Base-by-base conservation (phyloP, 1,139 yeast genomes). In the Yamadazyma spencermartinsiae region DNA sequence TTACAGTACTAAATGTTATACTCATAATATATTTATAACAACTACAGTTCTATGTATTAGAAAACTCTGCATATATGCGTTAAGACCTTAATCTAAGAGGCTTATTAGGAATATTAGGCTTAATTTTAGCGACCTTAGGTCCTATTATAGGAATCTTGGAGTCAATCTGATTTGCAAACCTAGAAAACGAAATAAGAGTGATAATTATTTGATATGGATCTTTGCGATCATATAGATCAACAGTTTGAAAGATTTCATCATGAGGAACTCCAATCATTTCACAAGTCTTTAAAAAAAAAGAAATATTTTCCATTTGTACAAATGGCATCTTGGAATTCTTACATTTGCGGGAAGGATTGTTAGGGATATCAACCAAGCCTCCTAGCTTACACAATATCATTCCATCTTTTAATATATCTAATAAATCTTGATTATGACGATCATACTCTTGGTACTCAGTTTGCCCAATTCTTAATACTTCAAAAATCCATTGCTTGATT, bases 231-330 rank as follows among this genome's bases (percentile, higher is more conserved):
- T 65, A 87, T 42, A 88, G 65, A 55, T 88, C 96, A 6, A 85
- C 76, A 0, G 96, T 87, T 50, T 85, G 92, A 55, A 88, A 88
- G 34, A 85, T 64, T 55, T 88, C 96, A 54, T 86, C 90, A 46
- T 85, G 87, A 4, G 92, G 88, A 3, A 88, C 81, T 1, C 94
- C 92, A 33, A 82, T 65, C 3, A 54, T 37, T 44, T 79, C 74
- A 39, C 87, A 80, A 36, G 82, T 76, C 12, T 68, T 61, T 25
- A 88, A 63, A 54, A 87, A 88, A 45, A 79, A 76, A 31, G 88
- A 80, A 29, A 88, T 86, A 52, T 87, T 87, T 55, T 88, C 96
- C 95, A 87, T 87, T 63, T 83, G 88, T 9, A 86, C 80, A 60
- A 88, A 88, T 2, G 96, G 92, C 84, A 86, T 81, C 36, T 67